Evolutionary conservation across 352 stramenopile species (phyloP).

Genomic region (Globisporangium nodosum): DNA sequence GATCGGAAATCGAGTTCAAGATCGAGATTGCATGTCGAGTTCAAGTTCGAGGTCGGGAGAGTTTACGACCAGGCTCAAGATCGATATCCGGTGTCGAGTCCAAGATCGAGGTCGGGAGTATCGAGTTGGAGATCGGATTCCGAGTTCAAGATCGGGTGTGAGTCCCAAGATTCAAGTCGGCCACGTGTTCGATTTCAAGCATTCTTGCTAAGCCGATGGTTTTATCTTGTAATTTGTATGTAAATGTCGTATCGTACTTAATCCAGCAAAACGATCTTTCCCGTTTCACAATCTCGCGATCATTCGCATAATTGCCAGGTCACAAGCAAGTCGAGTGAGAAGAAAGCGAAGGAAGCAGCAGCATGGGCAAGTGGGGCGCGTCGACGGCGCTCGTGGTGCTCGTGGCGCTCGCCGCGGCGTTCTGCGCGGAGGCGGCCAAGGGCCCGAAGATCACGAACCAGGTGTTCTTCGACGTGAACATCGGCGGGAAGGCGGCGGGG

Average conservation of each 20-base stretch:
- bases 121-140: too few species aligned
- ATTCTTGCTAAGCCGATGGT: not conserved
- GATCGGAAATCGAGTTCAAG: too few species aligned
- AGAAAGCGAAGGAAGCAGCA: not conserved
- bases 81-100: too few species aligned
- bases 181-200: not conserved
- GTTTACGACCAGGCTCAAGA: too few species aligned
- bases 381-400: slow-evolving; percentile 33
- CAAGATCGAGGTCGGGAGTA: too few species aligned
- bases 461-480: slow-evolving; percentile 96
- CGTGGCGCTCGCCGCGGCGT: slow-evolving; percentile 21
- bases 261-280: slow-evolving; percentile 1
- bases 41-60: too few species aligned
- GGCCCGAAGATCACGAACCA: slow-evolving; percentile 84
- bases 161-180: not conserved
- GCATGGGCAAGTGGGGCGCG: slow-evolving; percentile 56
- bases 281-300: not conserved
- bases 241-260: not conserved
- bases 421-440: slow-evolving; percentile 24
- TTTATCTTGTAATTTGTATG: not conserved
- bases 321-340: not conserved
- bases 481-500: slow-evolving; percentile 82
- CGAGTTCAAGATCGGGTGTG: too few species aligned
- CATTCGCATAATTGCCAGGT: slow-evolving; percentile 3
- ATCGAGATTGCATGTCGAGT: too few species aligned